phyloP scores from a whole-genome alignment of 2,329 filamentous ascomycete genomes.

The Fusarium oxysporum region DNA sequence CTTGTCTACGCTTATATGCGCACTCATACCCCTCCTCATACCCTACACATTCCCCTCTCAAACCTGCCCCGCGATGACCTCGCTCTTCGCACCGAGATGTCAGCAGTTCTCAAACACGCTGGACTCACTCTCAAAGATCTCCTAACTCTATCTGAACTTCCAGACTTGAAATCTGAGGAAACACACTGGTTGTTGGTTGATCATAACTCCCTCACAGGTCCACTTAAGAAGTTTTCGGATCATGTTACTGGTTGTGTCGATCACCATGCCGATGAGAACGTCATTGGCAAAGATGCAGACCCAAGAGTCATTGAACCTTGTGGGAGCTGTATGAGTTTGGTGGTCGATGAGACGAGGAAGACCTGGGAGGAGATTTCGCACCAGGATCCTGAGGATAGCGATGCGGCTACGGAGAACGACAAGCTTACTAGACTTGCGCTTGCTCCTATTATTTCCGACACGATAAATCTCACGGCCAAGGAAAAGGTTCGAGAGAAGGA shows the following conservation, averaged over 20 bases:
- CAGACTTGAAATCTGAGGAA: slow-evolving; percentile 62
- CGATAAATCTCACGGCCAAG: slow-evolving; percentile 69
- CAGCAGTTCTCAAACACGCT: slow-evolving; percentile 71
- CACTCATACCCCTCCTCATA: slow-evolving; percentile 65
- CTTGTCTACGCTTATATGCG: slow-evolving; percentile 80
- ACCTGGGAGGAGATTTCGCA: slow-evolving; percentile 67
- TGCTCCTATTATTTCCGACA: slow-evolving; percentile 80
- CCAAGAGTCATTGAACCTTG: slow-evolving; percentile 73
- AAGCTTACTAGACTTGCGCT: slow-evolving; percentile 75
- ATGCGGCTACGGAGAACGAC: slow-evolving; percentile 57
- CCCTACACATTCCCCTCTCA: slow-evolving; percentile 77
- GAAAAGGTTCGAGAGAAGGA: slow-evolving; percentile 76
- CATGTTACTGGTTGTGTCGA: slow-evolving; percentile 76
- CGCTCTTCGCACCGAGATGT: slow-evolving; percentile 77
- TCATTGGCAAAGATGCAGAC: slow-evolving; percentile 58
- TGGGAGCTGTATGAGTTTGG: slow-evolving; percentile 79
- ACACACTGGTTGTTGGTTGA: slow-evolving; percentile 82
- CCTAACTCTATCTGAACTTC: slow-evolving; percentile 68
- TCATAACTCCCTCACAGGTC: slow-evolving; percentile 78
- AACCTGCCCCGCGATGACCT: slow-evolving; percentile 78
- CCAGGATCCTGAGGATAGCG: slow-evolving; percentile 37
- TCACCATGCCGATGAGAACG: slow-evolving; percentile 80
- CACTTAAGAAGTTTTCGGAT: slow-evolving; percentile 63
- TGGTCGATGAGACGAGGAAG: slow-evolving; percentile 68
- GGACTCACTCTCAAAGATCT: slow-evolving; percentile 70